These are phyloP conservation scores for Quercus ilex DNA, from an alignment of 306 rosid species.

Conservation along the genomic window DNA sequence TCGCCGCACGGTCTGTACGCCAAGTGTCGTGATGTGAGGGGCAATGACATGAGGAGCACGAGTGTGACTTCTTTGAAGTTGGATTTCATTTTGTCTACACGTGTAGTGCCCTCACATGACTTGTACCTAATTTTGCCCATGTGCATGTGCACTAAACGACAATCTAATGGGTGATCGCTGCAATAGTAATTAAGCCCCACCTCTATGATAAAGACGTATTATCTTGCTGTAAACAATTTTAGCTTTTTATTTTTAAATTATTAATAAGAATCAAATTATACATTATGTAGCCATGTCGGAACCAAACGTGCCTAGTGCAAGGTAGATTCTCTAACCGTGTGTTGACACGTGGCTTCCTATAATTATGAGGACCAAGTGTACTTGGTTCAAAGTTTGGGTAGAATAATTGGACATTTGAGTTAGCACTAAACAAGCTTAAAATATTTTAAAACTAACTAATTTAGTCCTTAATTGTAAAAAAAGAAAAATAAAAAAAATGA, in stretches of 20 bases:
- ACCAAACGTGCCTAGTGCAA: background rate
- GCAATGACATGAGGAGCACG: background rate
- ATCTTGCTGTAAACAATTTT: background rate
- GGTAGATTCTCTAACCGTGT: slow-evolving; percentile 17
- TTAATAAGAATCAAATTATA: too few species aligned
- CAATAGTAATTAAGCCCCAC: slow-evolving; percentile 11
- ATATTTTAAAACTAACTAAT: too few species aligned
- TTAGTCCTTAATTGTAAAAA: too few species aligned
- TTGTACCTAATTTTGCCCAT: slow-evolving; percentile 42
- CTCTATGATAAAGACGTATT: slow-evolving; percentile 24
- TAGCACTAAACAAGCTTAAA: too few species aligned
- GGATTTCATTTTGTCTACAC: slow-evolving; percentile 8
- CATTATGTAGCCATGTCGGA: background rate
- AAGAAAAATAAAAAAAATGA: too few species aligned
- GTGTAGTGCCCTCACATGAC: slow-evolving; percentile 35
- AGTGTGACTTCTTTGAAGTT: slow-evolving; percentile 1
- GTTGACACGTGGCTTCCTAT: slow-evolving; percentile 9
- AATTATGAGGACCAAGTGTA: background rate
- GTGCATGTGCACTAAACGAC: slow-evolving; percentile 45
- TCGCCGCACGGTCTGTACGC: slow-evolving; percentile 24
- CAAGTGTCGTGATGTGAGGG: slow-evolving; percentile 19
- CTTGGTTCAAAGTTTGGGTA: too few species aligned
- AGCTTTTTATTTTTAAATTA: background rate
- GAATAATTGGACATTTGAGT: too few species aligned
- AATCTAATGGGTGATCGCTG: slow-evolving; percentile 6